Conservation (phyloP, 768 basidiomycete species). For the Infundibulicybe gibba region DNA sequence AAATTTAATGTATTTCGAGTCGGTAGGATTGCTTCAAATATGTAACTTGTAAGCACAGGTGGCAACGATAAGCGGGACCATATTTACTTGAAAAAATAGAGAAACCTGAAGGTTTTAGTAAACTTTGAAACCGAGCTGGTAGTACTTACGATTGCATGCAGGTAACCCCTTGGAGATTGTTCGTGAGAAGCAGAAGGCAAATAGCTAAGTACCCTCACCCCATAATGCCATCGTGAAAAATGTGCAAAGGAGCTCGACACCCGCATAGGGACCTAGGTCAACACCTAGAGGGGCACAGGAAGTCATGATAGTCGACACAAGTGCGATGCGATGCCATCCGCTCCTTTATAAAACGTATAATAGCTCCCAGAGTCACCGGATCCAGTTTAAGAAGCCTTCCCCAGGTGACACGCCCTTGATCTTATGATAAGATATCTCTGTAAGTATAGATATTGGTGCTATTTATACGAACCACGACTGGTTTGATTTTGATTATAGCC, state of each 20-base stretch:
- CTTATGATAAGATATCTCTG: too few relatives aligned
- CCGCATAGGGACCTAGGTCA: background rate
- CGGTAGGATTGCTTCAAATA: background rate
- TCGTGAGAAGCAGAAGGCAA: too few relatives aligned
- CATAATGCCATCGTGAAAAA: slow-evolving; percentile 1
- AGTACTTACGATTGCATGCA: background rate
- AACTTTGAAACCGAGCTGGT: background rate
- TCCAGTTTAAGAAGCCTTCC: too few relatives aligned
- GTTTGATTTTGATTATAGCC: too few relatives aligned
- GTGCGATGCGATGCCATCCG: too few relatives aligned
- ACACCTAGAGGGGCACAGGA: background rate
- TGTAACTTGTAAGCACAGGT: background rate
- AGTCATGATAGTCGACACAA: too few relatives aligned
- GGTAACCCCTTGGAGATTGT: too few relatives aligned
- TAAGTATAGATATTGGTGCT: too few relatives aligned
- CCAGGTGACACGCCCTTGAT: too few relatives aligned
- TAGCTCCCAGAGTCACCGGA: too few relatives aligned
- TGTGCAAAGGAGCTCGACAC: background rate
- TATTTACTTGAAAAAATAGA: slow-evolving; percentile 2
- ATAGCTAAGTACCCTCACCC: background rate
- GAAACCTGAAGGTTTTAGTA: background rate
- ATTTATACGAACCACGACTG: too few relatives aligned
- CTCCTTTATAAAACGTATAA: too few relatives aligned
- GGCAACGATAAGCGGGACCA: background rate
- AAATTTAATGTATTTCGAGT: background rate